Evolutionary conservation across 1,284 basidiomycete species (phyloP).

Genomic region (Cronartium ribicola): DNA sequence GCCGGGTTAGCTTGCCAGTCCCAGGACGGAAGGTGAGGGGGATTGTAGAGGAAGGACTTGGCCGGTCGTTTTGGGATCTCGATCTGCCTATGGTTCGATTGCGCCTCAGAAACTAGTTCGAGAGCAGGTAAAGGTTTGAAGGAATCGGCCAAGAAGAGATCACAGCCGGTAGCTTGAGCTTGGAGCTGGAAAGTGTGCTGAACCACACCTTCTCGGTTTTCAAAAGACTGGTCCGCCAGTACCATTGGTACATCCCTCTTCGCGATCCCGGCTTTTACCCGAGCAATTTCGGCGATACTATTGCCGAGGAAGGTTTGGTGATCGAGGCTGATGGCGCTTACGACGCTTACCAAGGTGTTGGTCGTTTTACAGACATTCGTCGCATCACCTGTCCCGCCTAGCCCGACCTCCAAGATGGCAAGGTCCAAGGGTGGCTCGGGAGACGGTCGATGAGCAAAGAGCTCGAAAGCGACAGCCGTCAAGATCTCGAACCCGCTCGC

Average conservation of each 20-base stretch:
- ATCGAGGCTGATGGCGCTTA: slow-evolving; percentile 84
- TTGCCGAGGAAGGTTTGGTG: slow-evolving; percentile 83
- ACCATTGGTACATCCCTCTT: slow-evolving; percentile 67
- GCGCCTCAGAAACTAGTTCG: neutral
- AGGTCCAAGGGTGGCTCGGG: neutral
- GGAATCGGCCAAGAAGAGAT: neutral
- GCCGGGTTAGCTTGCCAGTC: neutral
- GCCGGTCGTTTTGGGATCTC: neutral
- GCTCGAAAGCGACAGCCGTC: neutral
- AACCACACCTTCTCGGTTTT: neutral
- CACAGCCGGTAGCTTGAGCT: neutral
- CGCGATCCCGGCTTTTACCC: slow-evolving; percentile 79
- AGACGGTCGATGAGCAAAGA: neutral
- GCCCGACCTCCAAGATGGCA: slow-evolving; percentile 81
- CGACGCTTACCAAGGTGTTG: slow-evolving; percentile 68
- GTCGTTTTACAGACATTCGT: slow-evolving; percentile 73
- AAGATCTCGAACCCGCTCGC: neutral
- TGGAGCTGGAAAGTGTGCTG: neutral
- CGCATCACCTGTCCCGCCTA: slow-evolving; percentile 90
- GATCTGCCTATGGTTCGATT: neutral
- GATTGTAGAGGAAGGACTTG: neutral
- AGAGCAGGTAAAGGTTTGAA: no score
- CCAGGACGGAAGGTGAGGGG: neutral
- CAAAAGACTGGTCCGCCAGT: slow-evolving; percentile 63
- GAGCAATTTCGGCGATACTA: slow-evolving; percentile 69